phyloP scores from a whole-genome alignment of 495 filamentous ascomycete species.

The Daldinia childiae region DNA sequence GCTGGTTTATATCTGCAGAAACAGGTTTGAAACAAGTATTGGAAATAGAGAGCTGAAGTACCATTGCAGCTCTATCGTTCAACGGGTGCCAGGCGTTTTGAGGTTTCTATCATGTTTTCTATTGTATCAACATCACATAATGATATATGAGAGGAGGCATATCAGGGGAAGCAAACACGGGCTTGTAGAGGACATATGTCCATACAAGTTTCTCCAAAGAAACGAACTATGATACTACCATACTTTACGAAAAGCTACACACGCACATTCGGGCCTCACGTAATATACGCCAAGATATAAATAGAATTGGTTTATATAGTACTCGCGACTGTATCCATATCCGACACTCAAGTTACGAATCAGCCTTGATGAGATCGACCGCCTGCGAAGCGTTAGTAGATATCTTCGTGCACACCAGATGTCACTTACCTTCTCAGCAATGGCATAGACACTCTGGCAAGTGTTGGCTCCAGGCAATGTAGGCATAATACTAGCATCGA shows the following conservation, averaged over 20 bases:
- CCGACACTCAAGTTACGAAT: conserved; percentile 16
- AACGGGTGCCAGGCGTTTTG: neutral
- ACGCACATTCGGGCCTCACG: too few relatives aligned
- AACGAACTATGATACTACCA: too few relatives aligned
- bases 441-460: conserved; percentile 54
- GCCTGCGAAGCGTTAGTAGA: conserved; percentile 36
- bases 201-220: too few relatives aligned
- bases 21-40: conserved; percentile 72
- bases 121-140: too few relatives aligned
- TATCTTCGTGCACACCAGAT: neutral
- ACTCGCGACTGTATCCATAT: neutral
- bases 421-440: conserved; percentile 55
- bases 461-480: conserved; percentile 54
- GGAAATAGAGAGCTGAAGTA: conserved; percentile 44
- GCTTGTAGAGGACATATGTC: too few relatives aligned
- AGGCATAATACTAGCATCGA: conserved; percentile 56
- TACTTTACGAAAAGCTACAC: too few relatives aligned
- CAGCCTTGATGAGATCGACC: conserved; percentile 49
- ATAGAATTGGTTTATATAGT: neutral
- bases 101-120: neutral
- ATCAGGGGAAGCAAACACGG: too few relatives aligned
- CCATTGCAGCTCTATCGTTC: neutral
- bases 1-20: conserved; percentile 83
- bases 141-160: too few relatives aligned
- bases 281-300: too few relatives aligned